phyloP scores from a whole-genome alignment of 2,329 filamentous ascomycete genomes.

The Orbilia brochopaga region DNA sequence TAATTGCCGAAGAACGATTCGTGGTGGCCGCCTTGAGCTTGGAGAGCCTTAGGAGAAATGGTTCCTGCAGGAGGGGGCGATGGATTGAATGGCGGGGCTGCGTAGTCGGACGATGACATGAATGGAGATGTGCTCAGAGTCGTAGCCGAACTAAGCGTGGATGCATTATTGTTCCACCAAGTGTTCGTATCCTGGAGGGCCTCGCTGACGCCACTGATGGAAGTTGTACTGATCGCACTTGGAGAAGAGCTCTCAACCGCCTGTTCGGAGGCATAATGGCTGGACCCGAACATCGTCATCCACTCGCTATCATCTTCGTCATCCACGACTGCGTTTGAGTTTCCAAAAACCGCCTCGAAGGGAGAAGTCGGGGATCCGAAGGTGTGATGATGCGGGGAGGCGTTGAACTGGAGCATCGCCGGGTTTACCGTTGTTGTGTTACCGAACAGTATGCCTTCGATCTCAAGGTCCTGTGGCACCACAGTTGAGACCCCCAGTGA shows the following conservation, averaged over 20 bases:
- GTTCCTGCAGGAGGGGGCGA: slow-evolving; percentile 54
- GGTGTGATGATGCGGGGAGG: slow-evolving; percentile 67
- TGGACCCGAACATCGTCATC: slow-evolving; percentile 66
- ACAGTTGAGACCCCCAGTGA: slow-evolving; percentile 77
- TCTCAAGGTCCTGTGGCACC: slow-evolving; percentile 73
- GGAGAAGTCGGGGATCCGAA: slow-evolving; percentile 55
- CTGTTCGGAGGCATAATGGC: slow-evolving; percentile 50
- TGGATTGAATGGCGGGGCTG: slow-evolving; percentile 54
- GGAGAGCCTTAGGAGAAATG: slow-evolving; percentile 54
- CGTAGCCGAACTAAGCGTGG: slow-evolving; percentile 53
- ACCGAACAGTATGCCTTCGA: slow-evolving; percentile 74
- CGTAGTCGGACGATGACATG: slow-evolving; percentile 54
- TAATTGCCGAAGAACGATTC: slow-evolving; percentile 47
- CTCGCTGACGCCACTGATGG: slow-evolving; percentile 88
- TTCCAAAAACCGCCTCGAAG: slow-evolving; percentile 55
- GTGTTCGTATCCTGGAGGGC: slow-evolving; percentile 77
- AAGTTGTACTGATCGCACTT: slow-evolving; percentile 92
- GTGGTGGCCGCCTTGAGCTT: slow-evolving; percentile 44
- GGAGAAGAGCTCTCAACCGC: slow-evolving; percentile 89
- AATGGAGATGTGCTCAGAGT: slow-evolving; percentile 51
- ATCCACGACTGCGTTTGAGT: slow-evolving; percentile 55
- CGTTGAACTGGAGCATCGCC: slow-evolving; percentile 80
- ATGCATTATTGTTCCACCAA: slow-evolving; percentile 52
- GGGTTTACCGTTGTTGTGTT: slow-evolving; percentile 70
- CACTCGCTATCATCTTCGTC: slow-evolving; percentile 80